Evolutionary conservation across 73 alveolate species (phyloP).

Genomic region (Uronychia binucleata): DNA sequence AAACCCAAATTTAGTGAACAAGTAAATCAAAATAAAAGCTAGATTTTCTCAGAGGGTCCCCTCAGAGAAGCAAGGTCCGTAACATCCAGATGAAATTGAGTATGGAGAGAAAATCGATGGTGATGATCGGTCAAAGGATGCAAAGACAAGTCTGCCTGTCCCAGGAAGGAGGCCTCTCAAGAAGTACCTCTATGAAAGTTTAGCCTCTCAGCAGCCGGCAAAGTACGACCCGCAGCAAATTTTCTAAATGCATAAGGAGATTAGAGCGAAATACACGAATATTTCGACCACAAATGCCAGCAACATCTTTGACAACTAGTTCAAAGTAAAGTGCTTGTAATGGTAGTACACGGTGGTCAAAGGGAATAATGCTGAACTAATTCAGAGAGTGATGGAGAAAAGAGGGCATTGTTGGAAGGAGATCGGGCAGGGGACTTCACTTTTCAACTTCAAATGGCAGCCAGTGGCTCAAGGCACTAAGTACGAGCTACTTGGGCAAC

Average conservation of each 20-base stretch:
- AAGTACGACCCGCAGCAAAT: neutral
- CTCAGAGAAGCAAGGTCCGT: neutral
- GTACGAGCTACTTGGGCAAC: constrained; percentile 24
- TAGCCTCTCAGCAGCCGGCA: neutral
- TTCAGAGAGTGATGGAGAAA: constrained; percentile 22
- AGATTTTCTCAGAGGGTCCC: no score
- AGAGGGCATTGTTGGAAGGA: constrained; percentile 31
- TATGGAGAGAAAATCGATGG: neutral
- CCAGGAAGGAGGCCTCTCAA: neutral
- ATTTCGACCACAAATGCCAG: neutral
- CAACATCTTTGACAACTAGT: neutral
- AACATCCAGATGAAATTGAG: neutral
- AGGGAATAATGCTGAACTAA: constrained; percentile 36
- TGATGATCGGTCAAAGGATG: no score
- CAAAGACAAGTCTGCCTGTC: neutral
- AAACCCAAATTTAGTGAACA: no score
- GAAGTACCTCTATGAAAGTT: neutral
- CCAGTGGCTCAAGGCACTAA: constrained; percentile 33
- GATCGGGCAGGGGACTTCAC: constrained; percentile 9
- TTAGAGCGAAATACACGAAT: neutral
- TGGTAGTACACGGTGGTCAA: neutral
- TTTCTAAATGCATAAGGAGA: neutral
- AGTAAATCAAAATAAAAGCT: neutral
- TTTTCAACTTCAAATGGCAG: constrained; percentile 49
- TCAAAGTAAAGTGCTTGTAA: neutral